Percentiles rank a stretch among this genome's conserved stretches.
These are phyloP conservation scores for Candida khao-thaluensis DNA, from an alignment of 805 yeast species.

Conservation along the genomic window DNA sequence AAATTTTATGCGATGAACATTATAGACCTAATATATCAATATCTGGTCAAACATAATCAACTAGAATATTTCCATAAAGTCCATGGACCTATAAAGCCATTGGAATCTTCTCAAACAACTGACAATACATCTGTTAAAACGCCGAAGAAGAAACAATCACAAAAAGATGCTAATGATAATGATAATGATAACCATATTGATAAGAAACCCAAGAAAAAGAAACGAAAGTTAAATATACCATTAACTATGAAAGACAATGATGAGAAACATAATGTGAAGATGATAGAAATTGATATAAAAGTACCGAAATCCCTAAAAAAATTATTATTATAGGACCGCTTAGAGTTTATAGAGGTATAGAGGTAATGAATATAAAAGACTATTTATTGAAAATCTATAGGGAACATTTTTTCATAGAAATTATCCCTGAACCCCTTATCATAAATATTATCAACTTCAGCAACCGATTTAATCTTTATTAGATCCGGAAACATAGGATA, in stretches of 20 bases:
- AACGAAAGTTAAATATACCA: conserved; percentile 10
- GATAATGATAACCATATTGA: background rate
- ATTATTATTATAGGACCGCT: background rate
- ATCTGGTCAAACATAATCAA: conserved; percentile 12
- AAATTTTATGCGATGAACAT: no score
- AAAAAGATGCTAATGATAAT: no score
- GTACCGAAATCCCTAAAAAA: conserved; percentile 10
- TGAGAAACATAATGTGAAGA: conserved; percentile 9
- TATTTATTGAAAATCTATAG: conserved; percentile 3
- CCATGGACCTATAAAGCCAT: background rate
- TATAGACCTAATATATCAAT: conserved; percentile 6
- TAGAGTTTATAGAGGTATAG: no score
- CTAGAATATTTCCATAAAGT: conserved; percentile 2
- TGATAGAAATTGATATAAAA: conserved; percentile 1
- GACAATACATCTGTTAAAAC: no score
- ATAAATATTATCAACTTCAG: conserved; percentile 37
- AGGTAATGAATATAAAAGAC: background rate
- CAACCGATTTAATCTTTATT: conserved; percentile 9
- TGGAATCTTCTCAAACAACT: no score
- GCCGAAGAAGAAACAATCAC: no score
- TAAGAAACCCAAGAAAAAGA: background rate
- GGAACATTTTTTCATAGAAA: conserved; percentile 21
- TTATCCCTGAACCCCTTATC: conserved; percentile 50
- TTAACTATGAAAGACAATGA: conserved; percentile 2
- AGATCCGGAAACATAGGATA: conserved; percentile 4